phyloP scores from a whole-genome alignment of 2,329 filamentous ascomycete genomes.

The Colletotrichum liriopes region DNA sequence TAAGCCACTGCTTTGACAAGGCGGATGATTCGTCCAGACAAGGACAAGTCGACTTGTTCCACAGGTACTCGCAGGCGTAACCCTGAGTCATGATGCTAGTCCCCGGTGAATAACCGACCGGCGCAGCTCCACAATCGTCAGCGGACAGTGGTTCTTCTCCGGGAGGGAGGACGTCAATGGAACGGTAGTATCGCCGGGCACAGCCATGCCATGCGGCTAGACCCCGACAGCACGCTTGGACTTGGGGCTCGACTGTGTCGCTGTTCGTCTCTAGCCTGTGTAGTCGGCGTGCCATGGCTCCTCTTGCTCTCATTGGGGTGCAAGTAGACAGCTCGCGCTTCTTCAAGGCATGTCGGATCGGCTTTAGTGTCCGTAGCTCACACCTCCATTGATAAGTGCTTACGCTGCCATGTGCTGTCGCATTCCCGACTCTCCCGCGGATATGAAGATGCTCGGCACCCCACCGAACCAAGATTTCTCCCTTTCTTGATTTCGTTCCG shows the following conservation, averaged over 20 bases:
- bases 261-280: background rate
- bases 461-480: conserved; percentile 14
- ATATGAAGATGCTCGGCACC: conserved; percentile 14
- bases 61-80: background rate
- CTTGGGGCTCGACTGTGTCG: background rate
- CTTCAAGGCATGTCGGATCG: background rate
- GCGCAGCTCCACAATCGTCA: conserved; percentile 20
- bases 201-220: conserved; percentile 8
- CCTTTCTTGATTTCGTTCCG: background rate
- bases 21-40: conserved; percentile 27
- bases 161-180: conserved; percentile 24
- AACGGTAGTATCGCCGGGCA: conserved; percentile 30
- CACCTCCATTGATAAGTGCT: conserved; percentile 19
- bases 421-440: background rate
- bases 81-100: conserved; percentile 32
- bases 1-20: background rate
- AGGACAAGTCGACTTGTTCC: conserved; percentile 12
- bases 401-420: background rate
- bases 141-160: background rate
- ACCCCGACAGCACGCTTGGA: background rate
- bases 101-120: conserved; percentile 15
- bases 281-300: background rate
- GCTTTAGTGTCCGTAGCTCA: background rate
- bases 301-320: background rate
- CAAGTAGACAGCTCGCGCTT: background rate